These are phyloP conservation scores for Metarhizium robertsii DNA, from an alignment of 2,329 filamentous ascomycete genomes.

Conservation along the genomic window DNA sequence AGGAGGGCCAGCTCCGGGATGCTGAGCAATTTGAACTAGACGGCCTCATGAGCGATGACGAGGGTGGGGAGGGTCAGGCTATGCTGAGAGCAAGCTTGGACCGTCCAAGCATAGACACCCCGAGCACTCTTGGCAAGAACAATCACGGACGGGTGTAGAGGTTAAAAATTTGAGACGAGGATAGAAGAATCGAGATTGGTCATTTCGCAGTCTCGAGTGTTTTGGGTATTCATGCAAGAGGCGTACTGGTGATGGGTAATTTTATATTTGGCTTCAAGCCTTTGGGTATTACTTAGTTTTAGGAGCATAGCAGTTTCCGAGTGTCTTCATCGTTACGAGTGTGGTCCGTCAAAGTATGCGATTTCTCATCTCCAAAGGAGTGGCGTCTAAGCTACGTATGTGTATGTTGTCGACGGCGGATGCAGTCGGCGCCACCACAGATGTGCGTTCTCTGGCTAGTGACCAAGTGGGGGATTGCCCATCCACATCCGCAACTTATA, in stretches of 20 bases:
- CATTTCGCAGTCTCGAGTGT: not conserved
- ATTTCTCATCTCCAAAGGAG: not conserved
- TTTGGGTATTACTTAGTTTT: not conserved
- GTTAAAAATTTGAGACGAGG: not conserved
- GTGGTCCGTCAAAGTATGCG: not conserved
- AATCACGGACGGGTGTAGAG: constrained; percentile 19
- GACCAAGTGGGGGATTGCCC: no score
- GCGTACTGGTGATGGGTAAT: not conserved
- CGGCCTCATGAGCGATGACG: constrained; percentile 81
- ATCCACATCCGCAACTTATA: no score
- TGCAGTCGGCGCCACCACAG: no score
- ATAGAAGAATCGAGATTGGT: not conserved
- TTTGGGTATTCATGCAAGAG: not conserved
- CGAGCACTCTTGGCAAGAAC: constrained; percentile 26
- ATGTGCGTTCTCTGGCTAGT: no score
- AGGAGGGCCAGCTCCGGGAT: constrained; percentile 57
- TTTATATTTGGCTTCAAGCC: not conserved
- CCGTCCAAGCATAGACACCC: constrained; percentile 32
- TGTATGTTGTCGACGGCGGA: no score
- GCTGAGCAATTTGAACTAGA: constrained; percentile 92
- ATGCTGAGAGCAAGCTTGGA: constrained; percentile 24
- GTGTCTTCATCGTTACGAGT: not conserved
- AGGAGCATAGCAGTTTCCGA: not conserved
- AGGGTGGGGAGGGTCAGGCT: constrained; percentile 47
- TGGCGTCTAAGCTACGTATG: no score